phyloP scores from a whole-genome alignment of 306 rosid genomes.

The Inga leiocalycina region DNA sequence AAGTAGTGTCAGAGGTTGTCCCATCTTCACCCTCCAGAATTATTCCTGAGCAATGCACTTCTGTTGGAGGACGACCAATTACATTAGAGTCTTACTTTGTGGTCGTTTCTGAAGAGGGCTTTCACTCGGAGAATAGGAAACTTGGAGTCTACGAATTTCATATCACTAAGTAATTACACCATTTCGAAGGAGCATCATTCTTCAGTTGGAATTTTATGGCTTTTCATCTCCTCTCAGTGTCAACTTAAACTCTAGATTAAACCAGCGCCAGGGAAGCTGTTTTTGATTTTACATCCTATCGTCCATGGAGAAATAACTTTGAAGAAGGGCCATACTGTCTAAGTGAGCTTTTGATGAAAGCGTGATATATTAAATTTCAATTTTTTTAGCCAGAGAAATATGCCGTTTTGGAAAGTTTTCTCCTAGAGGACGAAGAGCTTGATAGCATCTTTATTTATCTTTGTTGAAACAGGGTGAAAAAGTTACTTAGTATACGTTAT shows the following conservation, averaged over 20 bases:
- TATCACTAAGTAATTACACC: neutral
- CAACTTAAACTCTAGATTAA: neutral
- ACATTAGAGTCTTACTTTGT: neutral
- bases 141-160: neutral
- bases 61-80: neutral
- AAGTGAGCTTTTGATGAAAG: neutral
- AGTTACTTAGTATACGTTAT: neutral
- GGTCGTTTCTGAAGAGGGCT: neutral
- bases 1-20: neutral
- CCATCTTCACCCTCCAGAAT: neutral
- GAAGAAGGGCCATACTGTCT: neutral
- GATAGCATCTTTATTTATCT: neutral
- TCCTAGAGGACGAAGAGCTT: neutral
- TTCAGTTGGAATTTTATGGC: neutral
- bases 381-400: neutral
- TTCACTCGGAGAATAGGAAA: neutral
- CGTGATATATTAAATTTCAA: neutral
- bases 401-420: neutral
- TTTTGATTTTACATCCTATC: neutral
- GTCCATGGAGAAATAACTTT: no score
- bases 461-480: neutral
- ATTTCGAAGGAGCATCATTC: neutral
- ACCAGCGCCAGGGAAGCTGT: neutral
- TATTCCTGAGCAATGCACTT: neutral
- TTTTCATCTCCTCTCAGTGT: neutral